Evolutionary conservation across 2,329 filamentous ascomycete genomes (phyloP), one percentile per base, ranked within the genome.

Genomic region (Monilinia laxa): DNA sequence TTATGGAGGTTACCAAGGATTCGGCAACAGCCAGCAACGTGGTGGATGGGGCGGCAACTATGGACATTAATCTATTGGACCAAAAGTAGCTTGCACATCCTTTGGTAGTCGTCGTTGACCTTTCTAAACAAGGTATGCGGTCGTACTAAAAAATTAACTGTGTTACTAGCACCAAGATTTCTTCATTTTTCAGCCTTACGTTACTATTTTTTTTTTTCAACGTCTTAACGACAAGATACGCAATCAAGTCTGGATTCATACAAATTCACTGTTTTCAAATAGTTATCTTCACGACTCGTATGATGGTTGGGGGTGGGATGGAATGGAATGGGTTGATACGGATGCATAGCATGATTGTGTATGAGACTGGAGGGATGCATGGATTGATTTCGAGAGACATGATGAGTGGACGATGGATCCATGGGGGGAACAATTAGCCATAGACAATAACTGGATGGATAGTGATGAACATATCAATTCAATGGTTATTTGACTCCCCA

Each of bases 11-110:
- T 76, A 79, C 66, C 76, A 76, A n/a, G 58, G 58, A 23, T 62
- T 62, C 64, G 74, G 75, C 57, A 79, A 78, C 57, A 79, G 78
- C 67, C 74, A 76, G 66, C 79, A 80, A 66, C 79, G 81, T 57
- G 80, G 80, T 68, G 81, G 81, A 65, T 83, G 81, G 81, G 80
- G 81, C 71, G 78, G 77, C 71, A 82, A 81, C 75, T 83, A 82
- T 68, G 64, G 64, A 66, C 64, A 66, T 47, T 66, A 62, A 66
- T 62, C 25, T 35, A 60, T 65, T 31, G 23, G 45, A 12, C 35
- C 54, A 47, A 52, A 42, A 47, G 23, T 62, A 66, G 57, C 51
- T 47, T 60, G 58, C 51, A 47, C 40, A 47, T 62, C 64, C 64
- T 62, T 62, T 62, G 56, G 47, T 66, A 55, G 40, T 49, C 38